phyloP scores from a whole-genome alignment of 257 asterid species.

The Solanum megistacrolobum region DNA sequence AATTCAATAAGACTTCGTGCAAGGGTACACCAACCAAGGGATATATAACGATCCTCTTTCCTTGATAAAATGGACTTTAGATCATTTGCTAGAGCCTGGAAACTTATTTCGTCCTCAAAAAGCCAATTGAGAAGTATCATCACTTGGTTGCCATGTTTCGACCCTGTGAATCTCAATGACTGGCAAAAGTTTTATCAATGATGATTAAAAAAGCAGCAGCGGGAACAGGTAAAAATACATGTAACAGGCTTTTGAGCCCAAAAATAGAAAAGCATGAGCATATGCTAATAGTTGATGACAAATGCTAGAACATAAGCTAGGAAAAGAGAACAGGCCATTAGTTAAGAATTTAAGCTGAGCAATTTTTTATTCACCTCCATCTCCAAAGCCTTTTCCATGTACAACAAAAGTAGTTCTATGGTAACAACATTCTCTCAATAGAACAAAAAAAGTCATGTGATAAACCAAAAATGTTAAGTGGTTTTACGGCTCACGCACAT shows the following conservation, averaged over 20 bases:
- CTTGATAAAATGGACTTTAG: constrained; percentile 39
- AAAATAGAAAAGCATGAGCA: background rate
- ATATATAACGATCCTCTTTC: constrained; percentile 62
- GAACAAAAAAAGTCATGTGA: background rate
- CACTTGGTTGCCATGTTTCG: constrained; percentile 45
- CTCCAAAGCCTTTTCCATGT: background rate
- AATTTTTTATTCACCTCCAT: background rate
- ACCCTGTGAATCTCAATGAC: constrained; percentile 39
- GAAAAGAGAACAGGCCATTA: background rate
- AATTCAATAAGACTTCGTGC: constrained; percentile 58
- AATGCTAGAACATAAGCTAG: background rate
- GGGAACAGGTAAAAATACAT: background rate
- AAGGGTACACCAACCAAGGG: constrained; percentile 84
- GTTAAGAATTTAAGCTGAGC: background rate
- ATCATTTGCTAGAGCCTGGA: constrained; percentile 36
- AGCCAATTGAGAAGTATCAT: constrained; percentile 79
- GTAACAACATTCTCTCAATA: background rate
- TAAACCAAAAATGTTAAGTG: background rate
- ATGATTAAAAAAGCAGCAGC: background rate
- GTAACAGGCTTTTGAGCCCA: background rate
- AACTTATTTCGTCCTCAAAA: constrained; percentile 56
- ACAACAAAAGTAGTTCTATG: background rate
- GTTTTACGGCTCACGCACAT: background rate
- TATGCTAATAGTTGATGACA: background rate
- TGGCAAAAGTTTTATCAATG: constrained; percentile 13